These are phyloP conservation scores for Linanthus parryae DNA, from an alignment of 148 eudicot genomes.

Conservation along the genomic window DNA sequence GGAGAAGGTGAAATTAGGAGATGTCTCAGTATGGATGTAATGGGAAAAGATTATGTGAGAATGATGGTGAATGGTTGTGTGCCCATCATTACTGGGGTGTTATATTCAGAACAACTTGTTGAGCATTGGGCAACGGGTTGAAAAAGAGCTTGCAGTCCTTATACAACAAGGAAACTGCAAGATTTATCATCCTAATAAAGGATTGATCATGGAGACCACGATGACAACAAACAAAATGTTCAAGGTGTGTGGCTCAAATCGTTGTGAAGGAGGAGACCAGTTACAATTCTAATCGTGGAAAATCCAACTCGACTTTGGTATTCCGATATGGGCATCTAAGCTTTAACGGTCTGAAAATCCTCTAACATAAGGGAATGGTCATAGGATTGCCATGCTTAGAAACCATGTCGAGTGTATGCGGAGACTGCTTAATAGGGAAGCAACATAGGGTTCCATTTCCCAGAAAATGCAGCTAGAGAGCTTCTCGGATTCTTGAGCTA, in stretches of 20 bases:
- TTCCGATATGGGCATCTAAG: too few species aligned
- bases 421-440: conserved; percentile 2
- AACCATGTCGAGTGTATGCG: not conserved
- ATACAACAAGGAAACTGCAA: conserved; percentile 1
- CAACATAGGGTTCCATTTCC: conserved; percentile 8
- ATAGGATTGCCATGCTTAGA: not conserved
- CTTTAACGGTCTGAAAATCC: not conserved
- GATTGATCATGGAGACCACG: not conserved
- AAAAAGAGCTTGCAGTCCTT: not conserved
- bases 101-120: too few species aligned
- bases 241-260: not conserved
- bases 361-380: conserved; percentile 6
- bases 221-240: not conserved
- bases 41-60: not conserved
- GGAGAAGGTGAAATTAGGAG: not conserved
- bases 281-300: not conserved
- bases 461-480: not conserved
- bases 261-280: not conserved
- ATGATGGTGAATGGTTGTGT: not conserved
- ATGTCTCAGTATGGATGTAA: not conserved
- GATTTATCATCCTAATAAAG: conserved; percentile 3
- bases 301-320: not conserved
- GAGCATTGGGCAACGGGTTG: not conserved
- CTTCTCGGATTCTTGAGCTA: not conserved
- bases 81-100: not conserved